A percentile compares a stretch with the other conserved stretches of the same genome.
phyloP scores from a whole-genome alignment of 2,329 filamentous ascomycete species.

The Trichoderma sp. region DNA sequence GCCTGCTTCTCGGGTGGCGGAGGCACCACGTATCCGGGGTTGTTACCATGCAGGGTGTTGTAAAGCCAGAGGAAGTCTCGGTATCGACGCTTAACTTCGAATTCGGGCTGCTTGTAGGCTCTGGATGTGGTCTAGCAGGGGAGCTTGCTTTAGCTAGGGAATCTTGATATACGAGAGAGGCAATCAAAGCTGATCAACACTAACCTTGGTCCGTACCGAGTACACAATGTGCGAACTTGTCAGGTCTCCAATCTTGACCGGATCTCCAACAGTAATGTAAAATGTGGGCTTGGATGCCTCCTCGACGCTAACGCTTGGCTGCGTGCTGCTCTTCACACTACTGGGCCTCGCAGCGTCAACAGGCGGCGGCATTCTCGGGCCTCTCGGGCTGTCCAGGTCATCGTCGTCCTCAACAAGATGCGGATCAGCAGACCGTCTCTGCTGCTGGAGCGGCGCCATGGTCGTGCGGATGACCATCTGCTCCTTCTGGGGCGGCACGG shows the following conservation, averaged over 20 bases:
- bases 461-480: conserved; percentile 60
- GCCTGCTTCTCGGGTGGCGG: conserved; percentile 98
- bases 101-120: conserved; percentile 88
- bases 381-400: conserved; percentile 53
- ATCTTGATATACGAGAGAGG: not conserved
- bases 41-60: conserved; percentile 88
- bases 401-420: conserved; percentile 67
- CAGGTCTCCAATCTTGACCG: conserved; percentile 94
- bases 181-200: not conserved
- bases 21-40: conserved; percentile 90
- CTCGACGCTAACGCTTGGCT: conserved; percentile 84
- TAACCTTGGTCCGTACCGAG: conserved; percentile 86
- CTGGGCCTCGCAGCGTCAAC: conserved; percentile 58
- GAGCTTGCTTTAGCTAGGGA: not conserved
- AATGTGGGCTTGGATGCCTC: conserved; percentile 92
- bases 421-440: conserved; percentile 51
- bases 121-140: conserved; percentile 78
- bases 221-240: conserved; percentile 98
- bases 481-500: conserved; percentile 68
- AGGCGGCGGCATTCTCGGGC: conserved; percentile 65
- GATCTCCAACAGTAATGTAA: conserved; percentile 88
- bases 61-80: conserved; percentile 98
- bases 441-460: conserved; percentile 46
- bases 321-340: conserved; percentile 51
- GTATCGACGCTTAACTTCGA: conserved; percentile 90